These are phyloP conservation scores for Fusarium pseudonygamai DNA, from an alignment of 2,329 filamentous ascomycete genomes.

Conservation along the genomic window DNA sequence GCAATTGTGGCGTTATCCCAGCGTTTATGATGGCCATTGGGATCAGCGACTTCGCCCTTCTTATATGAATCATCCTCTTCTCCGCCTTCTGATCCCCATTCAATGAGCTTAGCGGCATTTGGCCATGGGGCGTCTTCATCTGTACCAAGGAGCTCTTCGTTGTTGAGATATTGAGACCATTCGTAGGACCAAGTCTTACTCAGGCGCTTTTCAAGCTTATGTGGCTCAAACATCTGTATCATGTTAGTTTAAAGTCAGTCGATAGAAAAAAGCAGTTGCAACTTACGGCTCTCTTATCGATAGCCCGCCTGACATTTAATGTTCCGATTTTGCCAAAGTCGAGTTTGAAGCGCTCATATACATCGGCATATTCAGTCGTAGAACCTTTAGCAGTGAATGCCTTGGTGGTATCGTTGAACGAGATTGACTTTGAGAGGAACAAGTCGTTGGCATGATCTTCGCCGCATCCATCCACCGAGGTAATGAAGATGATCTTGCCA, in stretches of 20 bases:
- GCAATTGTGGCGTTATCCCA: neutral
- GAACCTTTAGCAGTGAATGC: neutral
- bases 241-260: neutral
- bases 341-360: neutral
- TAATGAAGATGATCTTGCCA: slow-evolving; percentile 13
- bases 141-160: neutral
- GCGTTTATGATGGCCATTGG: slow-evolving; percentile 8
- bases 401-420: slow-evolving; percentile 1
- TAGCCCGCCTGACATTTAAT: neutral
- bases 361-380: neutral
- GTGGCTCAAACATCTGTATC: slow-evolving; percentile 4
- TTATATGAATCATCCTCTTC: neutral
- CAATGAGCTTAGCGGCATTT: neutral
- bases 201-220: neutral
- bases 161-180: neutral
- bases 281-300: slow-evolving; percentile 21
- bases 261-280: neutral
- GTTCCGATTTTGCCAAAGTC: slow-evolving; percentile 8
- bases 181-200: neutral
- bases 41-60: neutral
- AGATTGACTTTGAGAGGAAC: neutral
- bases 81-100: neutral
- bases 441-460: slow-evolving; percentile 12
- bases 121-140: slow-evolving; percentile 6
- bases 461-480: slow-evolving; percentile 10